Conservation (phyloP, 257 asterid species). For the Vinca minor region DNA sequence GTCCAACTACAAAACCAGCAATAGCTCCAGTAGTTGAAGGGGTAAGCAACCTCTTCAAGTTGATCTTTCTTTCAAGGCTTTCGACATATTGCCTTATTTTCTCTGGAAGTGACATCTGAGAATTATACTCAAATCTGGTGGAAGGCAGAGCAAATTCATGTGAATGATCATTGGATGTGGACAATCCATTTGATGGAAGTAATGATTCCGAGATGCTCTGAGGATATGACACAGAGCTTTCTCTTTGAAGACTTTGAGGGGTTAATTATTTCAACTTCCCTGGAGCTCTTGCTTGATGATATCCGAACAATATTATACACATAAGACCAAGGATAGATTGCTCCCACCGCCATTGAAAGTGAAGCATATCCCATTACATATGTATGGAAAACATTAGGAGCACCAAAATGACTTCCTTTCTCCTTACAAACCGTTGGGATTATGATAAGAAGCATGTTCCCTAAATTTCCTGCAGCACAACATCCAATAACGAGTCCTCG, state of each 20-base stretch:
- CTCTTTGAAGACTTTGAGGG: slow-evolving; percentile 36
- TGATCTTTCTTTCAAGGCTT: slow-evolving; percentile 38
- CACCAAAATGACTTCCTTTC: slow-evolving; percentile 81
- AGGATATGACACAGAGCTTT: slow-evolving; percentile 24
- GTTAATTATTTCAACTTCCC: slow-evolving; percentile 45
- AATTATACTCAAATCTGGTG: slow-evolving; percentile 25
- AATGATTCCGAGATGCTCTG: slow-evolving; percentile 42
- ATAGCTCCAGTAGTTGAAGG: slow-evolving; percentile 77
- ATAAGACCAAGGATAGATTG: slow-evolving; percentile 73
- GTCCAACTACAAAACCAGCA: slow-evolving; percentile 67
- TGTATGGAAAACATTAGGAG: slow-evolving; percentile 46
- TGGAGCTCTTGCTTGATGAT: slow-evolving; percentile 43
- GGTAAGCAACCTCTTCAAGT: slow-evolving; percentile 66
- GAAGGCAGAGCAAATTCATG: slow-evolving; percentile 32
- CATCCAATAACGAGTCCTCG: slow-evolving; percentile 75
- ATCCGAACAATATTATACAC: slow-evolving; percentile 68
- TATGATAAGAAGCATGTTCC: slow-evolving; percentile 78
- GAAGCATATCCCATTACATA: slow-evolving; percentile 84
- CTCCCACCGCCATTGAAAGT: slow-evolving; percentile 92
- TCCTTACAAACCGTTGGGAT: slow-evolving; percentile 90
- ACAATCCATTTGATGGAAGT: slow-evolving; percentile 35
- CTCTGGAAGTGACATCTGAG: slow-evolving; percentile 36
- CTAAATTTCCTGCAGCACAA: slow-evolving; percentile 91
- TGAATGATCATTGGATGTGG: slow-evolving; percentile 27
- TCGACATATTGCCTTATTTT: slow-evolving; percentile 31